Base-by-base conservation (phyloP, 371 early-diverging fungal species). In the Haplosporangium sp. region DNA sequence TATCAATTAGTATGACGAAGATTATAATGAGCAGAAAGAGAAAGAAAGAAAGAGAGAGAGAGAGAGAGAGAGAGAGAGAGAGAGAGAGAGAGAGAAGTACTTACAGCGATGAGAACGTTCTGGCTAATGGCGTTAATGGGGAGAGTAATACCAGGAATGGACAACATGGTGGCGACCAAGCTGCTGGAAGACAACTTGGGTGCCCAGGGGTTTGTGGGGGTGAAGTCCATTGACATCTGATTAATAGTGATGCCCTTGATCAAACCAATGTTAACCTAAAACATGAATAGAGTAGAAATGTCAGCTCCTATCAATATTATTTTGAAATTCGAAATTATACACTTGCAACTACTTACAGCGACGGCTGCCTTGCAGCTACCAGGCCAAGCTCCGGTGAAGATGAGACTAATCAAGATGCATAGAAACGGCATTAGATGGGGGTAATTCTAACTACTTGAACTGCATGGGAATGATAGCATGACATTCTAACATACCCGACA, bases 161-260 rank as follows among this genome's bases (percentile, higher is more conserved):
- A 71, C 39, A 79, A 50, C 81, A 79, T 79, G 17, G 67, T 67
- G 37, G 81, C 81, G 7, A 71, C 69, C 45, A 79, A 20, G 37
- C 48, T 69, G 71, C 40, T 71, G 63, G 81, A 79, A 4, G 74
- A 74, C 11, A 74, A 71, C 17, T 59, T 61, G 13, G 79, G 79
- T 0, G 65, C 72, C 68, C 69, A 74, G 13, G 72, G 62, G 65
- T 74, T 68, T 8, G 72, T 3, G 35, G 74, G 55, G 0, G 81
- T 74, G 53, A 79, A 79, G 72, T 79, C 81, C 75, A 79, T 79
- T 15, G 81, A 60, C 81, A 79, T 68, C n/a, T 79, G 81, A 59
- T 74, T 69, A 65, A 79, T 55, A 42, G 40, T 42, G 40, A 79
- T 79, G 48, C 60, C 61, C 10, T 44, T 35, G 55, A 79, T 79